Evolutionary conservation across 2,329 filamentous ascomycete genomes (phyloP).

Genomic region (Cytospora schulzeri): DNA sequence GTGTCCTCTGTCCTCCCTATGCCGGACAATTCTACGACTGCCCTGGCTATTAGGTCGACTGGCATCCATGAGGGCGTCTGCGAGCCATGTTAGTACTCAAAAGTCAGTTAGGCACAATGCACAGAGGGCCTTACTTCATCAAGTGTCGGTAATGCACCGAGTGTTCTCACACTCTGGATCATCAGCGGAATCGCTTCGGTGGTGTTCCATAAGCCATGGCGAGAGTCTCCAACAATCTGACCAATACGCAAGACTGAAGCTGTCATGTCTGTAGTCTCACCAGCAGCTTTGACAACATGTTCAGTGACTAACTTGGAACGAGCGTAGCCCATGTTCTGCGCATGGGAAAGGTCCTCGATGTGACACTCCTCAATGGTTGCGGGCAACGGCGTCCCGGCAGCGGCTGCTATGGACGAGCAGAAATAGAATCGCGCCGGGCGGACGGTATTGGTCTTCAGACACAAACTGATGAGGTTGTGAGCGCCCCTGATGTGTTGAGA

Average conservation of each 20-base stretch:
- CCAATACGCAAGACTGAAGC: conserved; percentile 44
- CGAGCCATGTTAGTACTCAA: background rate
- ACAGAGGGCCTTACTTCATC: conserved; percentile 41
- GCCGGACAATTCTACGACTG: conserved; percentile 29
- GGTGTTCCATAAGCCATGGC: conserved; percentile 50
- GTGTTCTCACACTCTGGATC: conserved; percentile 47
- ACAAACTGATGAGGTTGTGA: conserved; percentile 16
- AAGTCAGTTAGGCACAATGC: too few species aligned
- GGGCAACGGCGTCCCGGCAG: conserved; percentile 41
- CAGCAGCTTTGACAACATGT: conserved; percentile 30
- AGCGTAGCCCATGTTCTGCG: conserved; percentile 36
- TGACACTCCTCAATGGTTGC: conserved; percentile 39
- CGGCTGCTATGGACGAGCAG: conserved; percentile 29
- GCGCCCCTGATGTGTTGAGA: conserved; percentile 20
- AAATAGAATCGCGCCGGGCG: conserved; percentile 13
- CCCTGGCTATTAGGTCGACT: conserved; percentile 38
- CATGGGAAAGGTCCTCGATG: conserved; percentile 40
- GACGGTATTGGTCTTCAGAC: background rate
- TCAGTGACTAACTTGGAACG: conserved; percentile 21
- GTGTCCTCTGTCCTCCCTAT: conserved; percentile 9
- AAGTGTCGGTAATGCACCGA: conserved; percentile 48
- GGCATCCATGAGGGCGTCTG: conserved; percentile 43
- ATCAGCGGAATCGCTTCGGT: conserved; percentile 54
- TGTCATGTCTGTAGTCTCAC: conserved; percentile 35
- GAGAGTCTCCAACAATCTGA: conserved; percentile 51